Conservation (phyloP, 345 rosid genomes). For the Luvunga scandens region DNA sequence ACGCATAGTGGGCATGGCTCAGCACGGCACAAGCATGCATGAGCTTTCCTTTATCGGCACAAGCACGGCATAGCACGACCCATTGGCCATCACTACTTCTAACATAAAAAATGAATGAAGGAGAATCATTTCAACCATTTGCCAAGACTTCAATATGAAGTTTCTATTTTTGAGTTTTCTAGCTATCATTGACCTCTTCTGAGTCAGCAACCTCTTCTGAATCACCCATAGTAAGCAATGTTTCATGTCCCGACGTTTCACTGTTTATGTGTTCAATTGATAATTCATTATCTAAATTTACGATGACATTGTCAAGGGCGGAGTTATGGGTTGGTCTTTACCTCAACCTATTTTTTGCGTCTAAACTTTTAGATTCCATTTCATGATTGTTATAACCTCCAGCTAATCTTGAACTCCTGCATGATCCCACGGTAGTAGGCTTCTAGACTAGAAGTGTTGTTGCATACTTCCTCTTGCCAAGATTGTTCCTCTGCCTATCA, state of each 20-base stretch:
- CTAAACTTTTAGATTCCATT: conserved; percentile 29
- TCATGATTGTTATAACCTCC: conserved; percentile 24
- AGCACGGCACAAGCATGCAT: too few species aligned
- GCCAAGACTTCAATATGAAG: neutral
- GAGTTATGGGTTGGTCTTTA: conserved; percentile 57
- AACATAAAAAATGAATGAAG: neutral
- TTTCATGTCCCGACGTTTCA: conserved; percentile 16
- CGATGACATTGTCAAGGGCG: conserved; percentile 38
- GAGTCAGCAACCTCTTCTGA: conserved; percentile 20
- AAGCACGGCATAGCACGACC: too few species aligned
- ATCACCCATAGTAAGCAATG: conserved; percentile 13
- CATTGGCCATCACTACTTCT: too few species aligned
- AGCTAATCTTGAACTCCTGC: conserved; percentile 35
- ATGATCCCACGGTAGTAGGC: conserved; percentile 14
- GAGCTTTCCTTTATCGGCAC: too few species aligned
- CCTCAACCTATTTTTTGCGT: conserved; percentile 46
- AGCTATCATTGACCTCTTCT: conserved; percentile 17
- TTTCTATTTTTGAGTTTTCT: conserved; percentile 2
- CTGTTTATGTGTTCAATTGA: conserved; percentile 4
- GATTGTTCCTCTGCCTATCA: conserved; percentile 17
- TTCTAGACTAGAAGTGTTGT: conserved; percentile 10
- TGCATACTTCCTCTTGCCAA: conserved; percentile 6
- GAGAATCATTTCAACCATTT: neutral
- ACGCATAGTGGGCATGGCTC: too few species aligned
- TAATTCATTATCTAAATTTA: conserved; percentile 45